Conservation (phyloP, 108 stramenopile species). For the Cyclotella kingstonii region DNA sequence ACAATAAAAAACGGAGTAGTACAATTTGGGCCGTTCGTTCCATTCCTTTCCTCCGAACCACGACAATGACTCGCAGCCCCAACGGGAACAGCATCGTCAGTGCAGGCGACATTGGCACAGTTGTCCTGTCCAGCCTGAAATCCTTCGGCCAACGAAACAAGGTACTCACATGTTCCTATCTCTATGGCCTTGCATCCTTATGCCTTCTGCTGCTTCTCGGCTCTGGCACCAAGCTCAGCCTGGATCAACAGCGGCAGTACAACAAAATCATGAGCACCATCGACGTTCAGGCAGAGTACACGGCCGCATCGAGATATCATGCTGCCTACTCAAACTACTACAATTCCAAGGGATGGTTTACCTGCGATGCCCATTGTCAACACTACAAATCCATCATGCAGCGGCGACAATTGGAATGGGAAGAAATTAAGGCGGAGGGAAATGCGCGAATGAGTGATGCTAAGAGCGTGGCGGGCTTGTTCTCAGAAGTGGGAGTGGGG, state of each 20-base stretch:
- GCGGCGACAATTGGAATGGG: constrained; percentile 52
- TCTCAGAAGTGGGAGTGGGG: constrained; percentile 77
- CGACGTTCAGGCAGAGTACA: constrained; percentile 76
- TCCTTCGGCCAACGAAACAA: constrained; percentile 66
- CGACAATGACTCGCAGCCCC: too few species aligned
- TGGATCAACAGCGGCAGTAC: constrained; percentile 65
- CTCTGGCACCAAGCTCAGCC: constrained; percentile 62
- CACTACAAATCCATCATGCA: constrained; percentile 75
- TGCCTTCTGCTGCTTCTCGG: constrained; percentile 57
- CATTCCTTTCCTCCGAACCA: too few species aligned
- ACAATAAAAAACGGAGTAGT: too few species aligned
- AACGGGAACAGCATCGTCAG: constrained; percentile 10
- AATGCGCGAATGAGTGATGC: constrained; percentile 84
- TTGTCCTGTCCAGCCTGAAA: constrained; percentile 16
- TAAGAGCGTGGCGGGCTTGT: constrained; percentile 78
- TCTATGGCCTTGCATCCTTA: constrained; percentile 57
- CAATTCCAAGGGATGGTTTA: constrained; percentile 83
- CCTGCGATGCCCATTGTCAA: constrained; percentile 77
- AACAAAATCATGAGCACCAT: constrained; percentile 78
- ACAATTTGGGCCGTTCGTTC: too few species aligned
- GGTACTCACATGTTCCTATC: constrained; percentile 62
- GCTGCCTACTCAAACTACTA: constrained; percentile 61
- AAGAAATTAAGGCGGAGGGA: constrained; percentile 72
- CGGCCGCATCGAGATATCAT: constrained; percentile 58
- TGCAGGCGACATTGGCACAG: constrained; percentile 17